Percentiles rank a stretch among this genome's conserved stretches.
These are phyloP conservation scores for Citrus sp. DNA, from an alignment of 345 rosid genomes.

Conservation along the genomic window DNA sequence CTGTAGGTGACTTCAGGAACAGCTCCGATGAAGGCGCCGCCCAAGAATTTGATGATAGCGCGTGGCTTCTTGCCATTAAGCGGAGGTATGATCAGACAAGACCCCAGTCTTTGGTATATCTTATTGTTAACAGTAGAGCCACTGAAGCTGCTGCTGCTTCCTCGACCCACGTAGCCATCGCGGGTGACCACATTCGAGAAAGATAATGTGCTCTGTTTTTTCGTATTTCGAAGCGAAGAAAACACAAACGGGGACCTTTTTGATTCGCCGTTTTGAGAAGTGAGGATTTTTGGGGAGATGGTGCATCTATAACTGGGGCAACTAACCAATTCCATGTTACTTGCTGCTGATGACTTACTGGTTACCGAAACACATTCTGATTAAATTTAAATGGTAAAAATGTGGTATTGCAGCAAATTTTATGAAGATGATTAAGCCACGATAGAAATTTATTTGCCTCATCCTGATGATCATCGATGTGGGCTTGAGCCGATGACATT, in stretches of 20 bases:
- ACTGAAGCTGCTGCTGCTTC: slow-evolving; percentile 6
- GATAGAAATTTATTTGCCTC: slow-evolving; percentile 13
- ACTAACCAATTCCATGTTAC: background rate
- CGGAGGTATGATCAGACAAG: slow-evolving; percentile 71
- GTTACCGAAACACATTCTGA: background rate
- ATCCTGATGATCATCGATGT: background rate
- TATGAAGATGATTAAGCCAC: slow-evolving; percentile 36
- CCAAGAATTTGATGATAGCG: slow-evolving; percentile 78
- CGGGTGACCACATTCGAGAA: background rate
- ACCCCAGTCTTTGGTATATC: slow-evolving; percentile 45
- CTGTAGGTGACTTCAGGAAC: slow-evolving; percentile 89
- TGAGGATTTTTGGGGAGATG: background rate
- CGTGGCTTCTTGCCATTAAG: slow-evolving; percentile 48
- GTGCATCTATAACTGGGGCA: background rate
- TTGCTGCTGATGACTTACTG: background rate
- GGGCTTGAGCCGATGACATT: background rate
- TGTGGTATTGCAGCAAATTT: background rate
- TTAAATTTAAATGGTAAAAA: background rate
- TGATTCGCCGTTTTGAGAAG: background rate
- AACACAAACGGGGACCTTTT: background rate
- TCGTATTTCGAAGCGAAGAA: background rate
- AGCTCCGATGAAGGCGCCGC: slow-evolving; percentile 91
- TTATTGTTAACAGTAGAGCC: slow-evolving; percentile 18
- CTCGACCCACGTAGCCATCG: slow-evolving; percentile 34
- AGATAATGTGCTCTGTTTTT: background rate